phyloP scores from a whole-genome alignment of 495 filamentous ascomycete genomes.

The Neurospora tetraspora region DNA sequence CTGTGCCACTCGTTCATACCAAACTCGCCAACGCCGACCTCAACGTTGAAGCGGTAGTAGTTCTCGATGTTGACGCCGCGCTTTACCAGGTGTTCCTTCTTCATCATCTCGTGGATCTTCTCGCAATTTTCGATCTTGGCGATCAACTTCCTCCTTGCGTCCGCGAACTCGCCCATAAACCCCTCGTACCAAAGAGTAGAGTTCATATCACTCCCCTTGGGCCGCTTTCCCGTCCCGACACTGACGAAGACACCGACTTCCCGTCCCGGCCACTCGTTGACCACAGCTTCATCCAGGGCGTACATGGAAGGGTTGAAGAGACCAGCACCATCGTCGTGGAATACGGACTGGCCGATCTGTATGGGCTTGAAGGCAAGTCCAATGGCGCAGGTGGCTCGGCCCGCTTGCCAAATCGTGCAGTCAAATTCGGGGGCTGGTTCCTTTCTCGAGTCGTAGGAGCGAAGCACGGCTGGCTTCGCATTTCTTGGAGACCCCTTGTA shows the following conservation, averaged over 20 bases:
- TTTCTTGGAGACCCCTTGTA: constrained; percentile 69
- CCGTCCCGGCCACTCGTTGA: constrained; percentile 90
- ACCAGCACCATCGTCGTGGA: constrained; percentile 86
- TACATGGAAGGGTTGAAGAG: constrained; percentile 85
- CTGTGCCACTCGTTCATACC: constrained; percentile 98
- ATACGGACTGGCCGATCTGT: constrained; percentile 82
- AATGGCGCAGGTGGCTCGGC: constrained; percentile 86
- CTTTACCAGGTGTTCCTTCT: constrained; percentile 60
- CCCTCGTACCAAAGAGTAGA: constrained; percentile 84
- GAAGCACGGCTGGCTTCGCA: constrained; percentile 58
- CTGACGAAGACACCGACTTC: constrained; percentile 85
- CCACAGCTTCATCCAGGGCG: constrained; percentile 77
- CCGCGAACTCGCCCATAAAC: constrained; percentile 84
- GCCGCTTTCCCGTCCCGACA: constrained; percentile 85
- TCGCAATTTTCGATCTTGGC: constrained; percentile 93
- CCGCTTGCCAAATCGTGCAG: constrained; percentile 92
- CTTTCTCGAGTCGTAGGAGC: constrained; percentile 89
- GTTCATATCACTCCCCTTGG: constrained; percentile 55
- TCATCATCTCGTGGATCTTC: constrained; percentile 76
- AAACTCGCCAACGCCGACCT: constrained; percentile 94
- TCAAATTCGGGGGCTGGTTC: constrained; percentile 82
- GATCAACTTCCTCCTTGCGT: constrained; percentile 74
- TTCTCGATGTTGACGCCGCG: constrained; percentile 77
- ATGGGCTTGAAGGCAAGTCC: constrained; percentile 93
- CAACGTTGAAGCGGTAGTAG: constrained; percentile 96